These are phyloP conservation scores for Ilyonectria destructans DNA, from an alignment of 2,329 filamentous ascomycete species.

Conservation along the genomic window DNA sequence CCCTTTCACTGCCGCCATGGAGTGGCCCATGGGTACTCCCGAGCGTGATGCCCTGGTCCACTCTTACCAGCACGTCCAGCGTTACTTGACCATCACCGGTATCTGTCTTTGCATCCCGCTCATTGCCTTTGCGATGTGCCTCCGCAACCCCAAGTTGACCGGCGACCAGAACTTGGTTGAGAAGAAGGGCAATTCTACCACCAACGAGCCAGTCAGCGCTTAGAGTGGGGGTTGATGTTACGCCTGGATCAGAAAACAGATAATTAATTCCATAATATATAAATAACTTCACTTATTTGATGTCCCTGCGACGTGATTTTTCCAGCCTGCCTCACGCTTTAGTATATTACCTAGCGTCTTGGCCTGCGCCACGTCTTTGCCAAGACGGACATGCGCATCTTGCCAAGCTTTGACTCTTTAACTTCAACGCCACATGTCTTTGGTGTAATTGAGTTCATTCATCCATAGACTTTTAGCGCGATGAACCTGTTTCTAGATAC, in stretches of 20 bases:
- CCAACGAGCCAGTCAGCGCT: conserved; percentile 10
- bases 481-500: no score
- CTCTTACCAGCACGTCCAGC: conserved; percentile 65
- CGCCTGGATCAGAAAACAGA: not conserved
- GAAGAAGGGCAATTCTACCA: conserved; percentile 41
- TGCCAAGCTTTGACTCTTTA: not conserved
- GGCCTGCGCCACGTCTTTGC: not conserved
- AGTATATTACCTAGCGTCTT: not conserved
- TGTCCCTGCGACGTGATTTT: not conserved
- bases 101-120: conserved; percentile 66
- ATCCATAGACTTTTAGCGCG: no score
- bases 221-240: conserved; percentile 6
- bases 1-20: conserved; percentile 54
- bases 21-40: conserved; percentile 60
- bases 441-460: no score
- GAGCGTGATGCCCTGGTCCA: conserved; percentile 62
- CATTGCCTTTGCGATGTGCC: conserved; percentile 59
- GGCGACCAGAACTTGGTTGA: conserved; percentile 62
- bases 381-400: not conserved
- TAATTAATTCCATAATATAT: conserved; percentile 8
- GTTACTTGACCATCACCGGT: conserved; percentile 64
- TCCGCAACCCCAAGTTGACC: conserved; percentile 65
- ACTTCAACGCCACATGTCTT: not conserved
- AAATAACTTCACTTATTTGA: not conserved
- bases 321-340: no score